phyloP scores from a whole-genome alignment of 2,329 filamentous ascomycete genomes.

The Clonostachys rosea region DNA sequence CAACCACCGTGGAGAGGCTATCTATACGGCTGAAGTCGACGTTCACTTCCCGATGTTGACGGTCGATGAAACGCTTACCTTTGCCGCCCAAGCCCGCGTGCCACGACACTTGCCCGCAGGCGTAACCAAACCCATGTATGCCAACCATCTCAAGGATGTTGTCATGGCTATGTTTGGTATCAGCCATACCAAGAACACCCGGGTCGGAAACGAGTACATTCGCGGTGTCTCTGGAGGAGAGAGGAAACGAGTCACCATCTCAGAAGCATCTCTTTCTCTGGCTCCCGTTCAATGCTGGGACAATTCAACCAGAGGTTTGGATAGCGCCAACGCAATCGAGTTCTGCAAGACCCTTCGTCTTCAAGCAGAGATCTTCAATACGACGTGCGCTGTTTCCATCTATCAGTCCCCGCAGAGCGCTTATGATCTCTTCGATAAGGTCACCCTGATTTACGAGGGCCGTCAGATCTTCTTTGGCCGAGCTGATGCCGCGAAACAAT shows the following conservation, averaged over 20 bases:
- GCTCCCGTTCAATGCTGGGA: conserved; percentile 22
- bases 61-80: conserved; percentile 56
- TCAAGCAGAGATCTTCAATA: conserved; percentile 38
- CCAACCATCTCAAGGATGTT: conserved; percentile 45
- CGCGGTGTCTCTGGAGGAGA: conserved; percentile 49
- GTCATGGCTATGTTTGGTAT: conserved; percentile 51
- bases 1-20: conserved; percentile 52
- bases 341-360: conserved; percentile 48
- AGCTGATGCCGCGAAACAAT: conserved; percentile 53
- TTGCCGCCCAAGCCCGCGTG: conserved; percentile 51
- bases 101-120: conserved; percentile 41
- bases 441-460: conserved; percentile 60
- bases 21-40: conserved; percentile 63
- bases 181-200: conserved; percentile 46
- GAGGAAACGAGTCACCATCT: conserved; percentile 26
- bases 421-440: conserved; percentile 54
- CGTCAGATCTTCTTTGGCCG: conserved; percentile 60
- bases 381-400: conserved; percentile 42
- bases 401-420: conserved; percentile 52
- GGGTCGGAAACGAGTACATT: conserved; percentile 48
- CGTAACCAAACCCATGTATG: conserved; percentile 29
- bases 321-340: conserved; percentile 47
- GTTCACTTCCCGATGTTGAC: conserved; percentile 55
- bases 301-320: conserved; percentile 46
- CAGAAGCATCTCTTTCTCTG: conserved; percentile 16